Percentiles rank a stretch among this genome's conserved stretches.
Evolutionary conservation across 1,139 yeast species (phyloP).

Genomic region (Lizanozyma gosingica): DNA sequence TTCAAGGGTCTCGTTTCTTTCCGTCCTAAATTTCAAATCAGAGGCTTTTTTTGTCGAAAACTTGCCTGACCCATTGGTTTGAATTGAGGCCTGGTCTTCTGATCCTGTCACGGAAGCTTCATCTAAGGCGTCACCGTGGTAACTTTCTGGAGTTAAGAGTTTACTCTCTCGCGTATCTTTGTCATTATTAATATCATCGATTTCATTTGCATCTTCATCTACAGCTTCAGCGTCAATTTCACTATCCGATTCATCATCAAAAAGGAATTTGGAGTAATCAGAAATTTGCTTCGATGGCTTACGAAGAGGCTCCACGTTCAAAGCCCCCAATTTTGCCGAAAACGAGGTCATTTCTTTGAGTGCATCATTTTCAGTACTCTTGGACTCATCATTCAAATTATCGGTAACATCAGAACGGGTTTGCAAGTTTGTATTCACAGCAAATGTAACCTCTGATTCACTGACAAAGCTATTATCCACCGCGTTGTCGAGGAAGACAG

Average conservation of each 20-base stretch:
- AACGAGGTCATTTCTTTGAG: not conserved
- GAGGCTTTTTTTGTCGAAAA: not conserved
- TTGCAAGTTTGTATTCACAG: not conserved
- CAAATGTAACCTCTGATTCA: not conserved
- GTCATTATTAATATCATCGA: slow-evolving; percentile 3
- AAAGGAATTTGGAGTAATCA: slow-evolving; percentile 25
- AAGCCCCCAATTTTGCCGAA: not conserved
- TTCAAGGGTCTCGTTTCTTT: not conserved
- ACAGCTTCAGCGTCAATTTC: slow-evolving; percentile 8
- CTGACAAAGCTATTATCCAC: not conserved
- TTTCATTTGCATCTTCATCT: slow-evolving; percentile 4
- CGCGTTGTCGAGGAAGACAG: not conserved
- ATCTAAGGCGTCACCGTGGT: not conserved
- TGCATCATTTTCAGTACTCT: not conserved
- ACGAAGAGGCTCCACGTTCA: not conserved
- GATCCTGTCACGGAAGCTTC: not conserved
- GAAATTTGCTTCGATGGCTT: slow-evolving; percentile 18
- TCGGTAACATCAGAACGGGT: not conserved
- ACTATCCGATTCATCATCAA: slow-evolving; percentile 21
- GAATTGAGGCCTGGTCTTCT: not conserved
- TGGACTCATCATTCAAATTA: not conserved
- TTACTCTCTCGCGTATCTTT: too few species aligned
- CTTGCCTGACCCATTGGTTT: not conserved
- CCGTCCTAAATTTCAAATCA: too few species aligned
- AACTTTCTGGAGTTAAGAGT: slow-evolving; percentile 9